Base-by-base conservation (phyloP, 768 basidiomycete species). In the Tylopilus subfusipes region DNA sequence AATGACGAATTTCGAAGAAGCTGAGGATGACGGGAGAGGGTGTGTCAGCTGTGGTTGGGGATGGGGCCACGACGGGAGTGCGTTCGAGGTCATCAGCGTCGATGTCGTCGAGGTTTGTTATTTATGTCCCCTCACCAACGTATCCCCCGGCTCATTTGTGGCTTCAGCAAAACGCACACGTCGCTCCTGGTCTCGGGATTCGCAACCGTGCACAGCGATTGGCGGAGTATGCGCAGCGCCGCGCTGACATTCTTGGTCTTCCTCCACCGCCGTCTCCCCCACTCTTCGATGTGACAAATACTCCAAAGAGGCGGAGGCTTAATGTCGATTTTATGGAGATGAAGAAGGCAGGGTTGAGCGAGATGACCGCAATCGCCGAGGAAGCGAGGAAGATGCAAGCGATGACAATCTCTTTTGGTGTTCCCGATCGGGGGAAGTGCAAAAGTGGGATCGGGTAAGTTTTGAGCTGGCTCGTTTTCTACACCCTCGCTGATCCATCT, bases 1-100 rank as follows among this genome's bases (percentile, higher is more conserved):
- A 55, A 73, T 60, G 67, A 62, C 59, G 42, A 63, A 55, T 45
- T 71, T 64, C 57, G 65, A 75, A 62, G 69, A 68, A 55, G 72
- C 67, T 9, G 78, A 78, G 36, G 82, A 86, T 55, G 85, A 86
- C 60, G 84, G 84, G 25, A 69, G 84, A 44, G 74, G 77, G 11
- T 69, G 87, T 60, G 72, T 78, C n/a, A 87, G 85, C 67, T 84
- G 81, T 10, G 81, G 81, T 0, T 89, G 88, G 89, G 87, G 88
- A n/a, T 82, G 79, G 58, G 83, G 84, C 2, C 89, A 90, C 58
- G 88, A 89, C 56, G 89, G 88, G 24, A 83, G 84, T 61, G 86
- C 84, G 24, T 78, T 89, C 61, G 89, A 89, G 73, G 78, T 90
- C 50, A 67, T 90, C 18, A 75, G 73, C 24, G 86, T 82, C 18